phyloP scores from a whole-genome alignment of 2,329 filamentous ascomycete species.

The Exophiala viscosa region DNA sequence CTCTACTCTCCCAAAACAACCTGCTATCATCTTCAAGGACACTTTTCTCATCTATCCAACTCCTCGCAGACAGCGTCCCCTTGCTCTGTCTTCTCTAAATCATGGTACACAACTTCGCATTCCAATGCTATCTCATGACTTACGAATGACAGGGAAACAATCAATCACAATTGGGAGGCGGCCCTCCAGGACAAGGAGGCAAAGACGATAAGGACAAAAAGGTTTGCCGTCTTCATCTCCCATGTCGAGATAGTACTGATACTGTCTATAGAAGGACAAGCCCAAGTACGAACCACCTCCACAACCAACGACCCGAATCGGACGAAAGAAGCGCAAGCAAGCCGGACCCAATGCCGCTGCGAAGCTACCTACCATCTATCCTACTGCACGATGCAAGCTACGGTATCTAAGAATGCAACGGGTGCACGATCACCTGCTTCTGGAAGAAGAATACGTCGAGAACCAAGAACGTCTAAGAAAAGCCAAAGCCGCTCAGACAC shows the following conservation, averaged over 20 bases:
- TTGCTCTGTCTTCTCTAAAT: not conserved
- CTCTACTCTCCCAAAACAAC: too few species aligned
- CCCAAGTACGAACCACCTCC: constrained; percentile 99
- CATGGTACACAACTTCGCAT: constrained; percentile 7
- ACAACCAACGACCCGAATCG: constrained; percentile 91
- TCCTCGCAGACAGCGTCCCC: not conserved
- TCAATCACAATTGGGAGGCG: constrained; percentile 78
- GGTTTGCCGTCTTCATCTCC: constrained; percentile 47
- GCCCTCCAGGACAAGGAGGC: constrained; percentile 66
- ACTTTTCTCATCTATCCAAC: not conserved
- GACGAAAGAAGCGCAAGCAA: constrained; percentile 96
- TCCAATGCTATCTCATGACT: not conserved
- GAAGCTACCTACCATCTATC: constrained; percentile 90
- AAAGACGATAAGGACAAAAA: constrained; percentile 93
- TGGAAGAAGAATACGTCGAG: constrained; percentile 98
- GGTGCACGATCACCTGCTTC: constrained; percentile 91
- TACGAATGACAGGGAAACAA: constrained; percentile 42
- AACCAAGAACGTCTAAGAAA: constrained; percentile 96
- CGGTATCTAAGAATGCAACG: constrained; percentile 96
- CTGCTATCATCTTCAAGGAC: not conserved
- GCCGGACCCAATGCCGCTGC: constrained; percentile 90
- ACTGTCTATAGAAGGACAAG: constrained; percentile 81
- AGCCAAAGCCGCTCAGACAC: constrained; percentile 71
- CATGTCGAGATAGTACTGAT: constrained; percentile 9
- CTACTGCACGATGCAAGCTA: constrained; percentile 95